Conservation (phyloP, 805 yeast species). For the Hanseniaspora hatyaiensis region DNA sequence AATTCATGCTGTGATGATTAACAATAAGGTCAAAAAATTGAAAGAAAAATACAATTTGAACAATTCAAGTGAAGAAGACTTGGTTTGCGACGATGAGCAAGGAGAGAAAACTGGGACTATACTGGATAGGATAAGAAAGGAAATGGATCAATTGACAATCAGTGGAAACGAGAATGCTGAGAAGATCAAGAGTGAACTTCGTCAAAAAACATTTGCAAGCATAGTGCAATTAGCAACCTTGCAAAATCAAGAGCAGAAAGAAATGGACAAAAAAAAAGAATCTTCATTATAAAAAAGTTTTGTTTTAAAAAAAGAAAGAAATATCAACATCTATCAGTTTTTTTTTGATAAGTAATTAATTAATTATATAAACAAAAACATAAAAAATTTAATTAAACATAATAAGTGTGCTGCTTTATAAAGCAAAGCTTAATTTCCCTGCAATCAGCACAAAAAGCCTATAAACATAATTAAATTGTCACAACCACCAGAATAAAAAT, state of each 20-base stretch:
- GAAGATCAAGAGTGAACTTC: constrained; percentile 32
- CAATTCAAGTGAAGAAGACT: constrained; percentile 41
- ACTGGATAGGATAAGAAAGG: constrained; percentile 2
- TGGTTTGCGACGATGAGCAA: constrained; percentile 28
- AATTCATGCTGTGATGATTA: constrained; percentile 68
- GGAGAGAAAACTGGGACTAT: constrained; percentile 18
- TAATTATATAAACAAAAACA: too few species aligned
- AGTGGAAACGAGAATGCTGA: constrained; percentile 10
- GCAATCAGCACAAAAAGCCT: too few species aligned
- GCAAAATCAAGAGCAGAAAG: constrained; percentile 37
- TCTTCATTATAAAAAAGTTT: not conserved
- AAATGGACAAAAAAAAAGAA: constrained; percentile 19
- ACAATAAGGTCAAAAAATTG: constrained; percentile 65
- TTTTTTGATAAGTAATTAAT: not conserved
- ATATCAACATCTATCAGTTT: not conserved
- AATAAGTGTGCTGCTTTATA: too few species aligned
- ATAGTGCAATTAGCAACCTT: constrained; percentile 57
- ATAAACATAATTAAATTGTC: too few species aligned
- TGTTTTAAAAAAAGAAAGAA: not conserved
- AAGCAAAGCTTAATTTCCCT: too few species aligned
- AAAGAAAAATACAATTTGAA: constrained; percentile 37
- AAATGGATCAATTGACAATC: constrained; percentile 1
- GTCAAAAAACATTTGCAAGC: constrained; percentile 52
- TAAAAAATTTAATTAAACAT: too few species aligned
- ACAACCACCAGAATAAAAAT: not conserved